Conservation (phyloP, 106 monocot species). For the Dendrobium nobile region DNA sequence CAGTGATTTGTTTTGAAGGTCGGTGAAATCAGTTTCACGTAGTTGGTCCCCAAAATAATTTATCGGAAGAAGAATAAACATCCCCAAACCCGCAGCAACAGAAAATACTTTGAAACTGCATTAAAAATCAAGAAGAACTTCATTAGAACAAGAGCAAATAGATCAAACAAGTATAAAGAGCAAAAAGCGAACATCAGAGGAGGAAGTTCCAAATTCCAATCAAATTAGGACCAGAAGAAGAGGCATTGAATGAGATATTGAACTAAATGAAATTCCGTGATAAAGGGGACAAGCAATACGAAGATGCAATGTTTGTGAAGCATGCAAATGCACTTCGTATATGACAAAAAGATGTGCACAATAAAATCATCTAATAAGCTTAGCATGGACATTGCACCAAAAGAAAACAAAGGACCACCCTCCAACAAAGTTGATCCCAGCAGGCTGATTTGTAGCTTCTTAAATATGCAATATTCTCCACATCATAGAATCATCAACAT, state of each 20-base stretch:
- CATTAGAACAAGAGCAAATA: neutral
- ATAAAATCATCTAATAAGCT: neutral
- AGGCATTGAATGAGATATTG: neutral
- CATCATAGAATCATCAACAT: neutral
- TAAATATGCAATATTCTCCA: neutral
- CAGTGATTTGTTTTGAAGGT: conserved; percentile 73
- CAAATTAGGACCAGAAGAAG: neutral
- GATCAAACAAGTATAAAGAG: neutral
- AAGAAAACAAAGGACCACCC: neutral
- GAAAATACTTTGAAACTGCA: conserved; percentile 87
- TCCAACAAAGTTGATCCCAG: neutral
- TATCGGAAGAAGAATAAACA: conserved; percentile 76
- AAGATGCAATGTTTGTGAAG: neutral
- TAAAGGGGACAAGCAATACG: neutral
- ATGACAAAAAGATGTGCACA: neutral
- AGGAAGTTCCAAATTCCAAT: neutral
- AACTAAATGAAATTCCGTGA: neutral
- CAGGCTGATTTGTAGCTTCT: neutral
- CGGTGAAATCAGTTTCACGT: conserved; percentile 48
- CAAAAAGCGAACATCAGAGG: no score
- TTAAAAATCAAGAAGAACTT: neutral
- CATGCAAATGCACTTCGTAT: neutral
- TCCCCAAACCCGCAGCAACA: conserved; percentile 62
- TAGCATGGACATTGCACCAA: neutral
- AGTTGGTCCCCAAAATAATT: conserved; percentile 79